A percentile compares a stretch with the other conserved stretches of the same genome.
These are phyloP conservation scores for Lanmaoa pseudosensibilis DNA, from an alignment of 768 basidiomycete genomes.

Conservation along the genomic window DNA sequence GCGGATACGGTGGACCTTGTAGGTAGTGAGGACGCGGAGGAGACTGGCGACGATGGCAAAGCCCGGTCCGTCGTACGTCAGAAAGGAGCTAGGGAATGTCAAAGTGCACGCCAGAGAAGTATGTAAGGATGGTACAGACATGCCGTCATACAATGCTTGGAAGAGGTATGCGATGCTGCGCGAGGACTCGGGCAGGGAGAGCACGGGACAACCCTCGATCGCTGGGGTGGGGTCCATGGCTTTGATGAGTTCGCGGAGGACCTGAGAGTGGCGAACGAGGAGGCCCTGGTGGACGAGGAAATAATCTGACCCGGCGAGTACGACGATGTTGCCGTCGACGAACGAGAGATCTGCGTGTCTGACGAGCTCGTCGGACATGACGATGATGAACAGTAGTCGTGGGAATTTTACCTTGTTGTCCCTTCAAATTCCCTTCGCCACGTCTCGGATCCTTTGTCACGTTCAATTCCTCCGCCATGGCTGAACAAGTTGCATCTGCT, in stretches of 20 bases:
- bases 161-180: constrained; percentile 61
- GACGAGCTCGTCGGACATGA: constrained; percentile 28
- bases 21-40: constrained; percentile 63
- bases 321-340: constrained; percentile 66
- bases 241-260: constrained; percentile 44
- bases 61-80: constrained; percentile 48
- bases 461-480: constrained; percentile 29
- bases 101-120: constrained; percentile 11
- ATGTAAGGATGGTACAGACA: constrained; percentile 41
- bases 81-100: constrained; percentile 39
- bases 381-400: constrained; percentile 11
- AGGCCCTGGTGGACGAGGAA: constrained; percentile 72
- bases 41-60: constrained; percentile 56
- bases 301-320: constrained; percentile 56
- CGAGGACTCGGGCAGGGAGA: constrained; percentile 54
- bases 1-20: constrained; percentile 58
- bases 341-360: constrained; percentile 60
- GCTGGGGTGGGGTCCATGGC: constrained; percentile 21
- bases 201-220: constrained; percentile 58
- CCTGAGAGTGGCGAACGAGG: constrained; percentile 60
- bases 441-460: not conserved
- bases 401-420: constrained; percentile 10
- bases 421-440: constrained; percentile 19
- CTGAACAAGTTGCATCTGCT: constrained; percentile 28
- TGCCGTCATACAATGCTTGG: constrained; percentile 67